Conservation (phyloP, 768 basidiomycete genomes). For the Albatrellus ellisii region DNA sequence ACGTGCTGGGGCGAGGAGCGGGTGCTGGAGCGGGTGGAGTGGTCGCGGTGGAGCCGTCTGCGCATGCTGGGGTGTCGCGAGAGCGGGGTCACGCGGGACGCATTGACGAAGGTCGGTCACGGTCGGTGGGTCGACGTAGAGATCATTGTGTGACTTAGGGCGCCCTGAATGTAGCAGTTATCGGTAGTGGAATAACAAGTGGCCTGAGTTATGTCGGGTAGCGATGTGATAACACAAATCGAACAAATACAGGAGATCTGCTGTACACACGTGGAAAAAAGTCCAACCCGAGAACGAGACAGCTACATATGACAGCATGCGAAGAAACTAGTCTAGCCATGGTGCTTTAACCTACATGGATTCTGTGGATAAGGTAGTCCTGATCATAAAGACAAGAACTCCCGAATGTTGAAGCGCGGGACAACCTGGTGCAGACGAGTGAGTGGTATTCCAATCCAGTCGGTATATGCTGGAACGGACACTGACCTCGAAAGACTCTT, state of each 20-base stretch:
- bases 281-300: no score
- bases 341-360: neutral
- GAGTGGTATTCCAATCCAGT: neutral
- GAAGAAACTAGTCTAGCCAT: neutral
- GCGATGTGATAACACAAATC: no score
- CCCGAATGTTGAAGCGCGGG: conserved; percentile 40
- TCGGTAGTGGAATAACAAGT: no score
- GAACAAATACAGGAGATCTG: no score
- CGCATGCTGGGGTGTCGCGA: conserved; percentile 42
- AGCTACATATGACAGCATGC: neutral
- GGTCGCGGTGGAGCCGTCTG: conserved; percentile 42
- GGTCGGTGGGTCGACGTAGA: conserved; percentile 48
- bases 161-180: no score
- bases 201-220: no score
- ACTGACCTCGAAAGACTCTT: neutral
- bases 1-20: conserved; percentile 19
- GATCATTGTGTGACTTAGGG: no score
- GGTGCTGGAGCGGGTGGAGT: conserved; percentile 38
- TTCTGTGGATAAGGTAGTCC: no score
- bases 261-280: no score
- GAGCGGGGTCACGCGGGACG: conserved; percentile 32
- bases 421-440: conserved; percentile 21
- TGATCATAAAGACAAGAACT: conserved; percentile 37
- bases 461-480: neutral
- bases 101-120: conserved; percentile 36